phyloP scores from a whole-genome alignment of 2,329 filamentous ascomycete genomes.

The Teratosphaeria destructans region DNA sequence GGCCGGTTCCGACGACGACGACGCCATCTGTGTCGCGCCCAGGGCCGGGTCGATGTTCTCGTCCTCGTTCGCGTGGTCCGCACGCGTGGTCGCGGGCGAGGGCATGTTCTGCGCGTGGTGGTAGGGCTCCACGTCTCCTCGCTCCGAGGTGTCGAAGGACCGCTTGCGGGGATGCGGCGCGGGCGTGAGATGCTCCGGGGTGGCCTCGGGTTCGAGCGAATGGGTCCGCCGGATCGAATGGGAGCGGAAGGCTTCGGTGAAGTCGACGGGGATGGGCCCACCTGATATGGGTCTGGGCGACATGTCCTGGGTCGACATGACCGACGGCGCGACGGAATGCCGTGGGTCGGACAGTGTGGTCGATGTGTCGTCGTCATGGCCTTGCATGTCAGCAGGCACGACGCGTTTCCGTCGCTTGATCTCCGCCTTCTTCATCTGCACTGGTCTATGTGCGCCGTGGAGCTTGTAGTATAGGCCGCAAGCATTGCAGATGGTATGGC shows the following conservation, averaged over 20 bases:
- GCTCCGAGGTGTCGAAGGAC: slow-evolving; percentile 46
- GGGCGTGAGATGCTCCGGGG: not conserved
- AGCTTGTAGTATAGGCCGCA: slow-evolving; percentile 96
- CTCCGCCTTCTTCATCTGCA: slow-evolving; percentile 97
- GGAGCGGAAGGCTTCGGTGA: slow-evolving; percentile 22
- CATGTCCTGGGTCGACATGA: slow-evolving; percentile 16
- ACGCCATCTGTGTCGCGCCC: slow-evolving; percentile 20
- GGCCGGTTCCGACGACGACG: slow-evolving; percentile 3
- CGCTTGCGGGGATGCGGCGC: slow-evolving; percentile 44
- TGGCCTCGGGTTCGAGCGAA: not conserved
- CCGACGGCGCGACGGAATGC: slow-evolving; percentile 45
- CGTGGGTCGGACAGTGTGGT: slow-evolving; percentile 12
- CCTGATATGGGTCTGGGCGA: not conserved
- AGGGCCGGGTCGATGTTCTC: slow-evolving; percentile 27
- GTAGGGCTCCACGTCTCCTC: slow-evolving; percentile 8
- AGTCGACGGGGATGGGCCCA: slow-evolving; percentile 27
- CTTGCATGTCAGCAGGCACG: slow-evolving; percentile 55
- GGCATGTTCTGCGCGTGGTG: slow-evolving; percentile 13
- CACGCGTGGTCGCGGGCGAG: slow-evolving; percentile 1
- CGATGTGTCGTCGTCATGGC: slow-evolving; percentile 22
- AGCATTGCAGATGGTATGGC: slow-evolving; percentile 96
- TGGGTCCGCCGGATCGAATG: not conserved
- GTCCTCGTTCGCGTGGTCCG: slow-evolving; percentile 3
- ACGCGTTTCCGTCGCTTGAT: slow-evolving; percentile 95
- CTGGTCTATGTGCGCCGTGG: slow-evolving; percentile 82